These are phyloP conservation scores for Lentinus brumalis DNA, from an alignment of 768 basidiomycete species.

Conservation along the genomic window DNA sequence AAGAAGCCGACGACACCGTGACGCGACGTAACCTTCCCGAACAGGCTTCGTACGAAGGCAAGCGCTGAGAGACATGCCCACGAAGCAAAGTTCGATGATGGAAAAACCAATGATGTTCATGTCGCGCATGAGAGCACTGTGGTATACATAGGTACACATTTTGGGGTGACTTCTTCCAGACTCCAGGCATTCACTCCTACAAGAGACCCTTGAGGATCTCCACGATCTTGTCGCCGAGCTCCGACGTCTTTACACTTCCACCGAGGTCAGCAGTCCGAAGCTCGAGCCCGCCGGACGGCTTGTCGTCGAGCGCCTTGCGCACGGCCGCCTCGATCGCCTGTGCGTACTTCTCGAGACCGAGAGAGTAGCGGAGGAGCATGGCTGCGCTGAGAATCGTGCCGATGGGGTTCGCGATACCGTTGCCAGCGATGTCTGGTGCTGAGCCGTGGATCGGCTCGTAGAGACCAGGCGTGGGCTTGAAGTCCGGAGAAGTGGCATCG, in stretches of 20 bases:
- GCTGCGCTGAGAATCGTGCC: conserved; percentile 97
- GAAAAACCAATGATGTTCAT: background rate
- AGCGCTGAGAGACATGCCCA: background rate
- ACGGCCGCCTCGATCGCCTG: conserved; percentile 89
- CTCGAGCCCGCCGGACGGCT: conserved; percentile 69
- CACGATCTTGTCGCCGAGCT: conserved; percentile 84
- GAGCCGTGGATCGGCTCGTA: conserved; percentile 99
- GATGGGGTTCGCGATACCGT: conserved; percentile 89
- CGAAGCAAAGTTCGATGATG: background rate
- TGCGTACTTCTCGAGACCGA: conserved; percentile 85
- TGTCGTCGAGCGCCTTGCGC: conserved; percentile 78
- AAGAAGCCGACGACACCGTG: no score
- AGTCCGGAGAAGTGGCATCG: conserved; percentile 49
- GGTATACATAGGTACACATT: conserved; percentile 12
- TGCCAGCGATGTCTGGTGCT: conserved; percentile 93
- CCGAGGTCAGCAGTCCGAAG: conserved; percentile 87
- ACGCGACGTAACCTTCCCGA: background rate
- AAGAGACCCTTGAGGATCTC: conserved; percentile 66
- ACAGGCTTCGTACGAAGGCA: background rate
- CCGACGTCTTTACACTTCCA: conserved; percentile 70
- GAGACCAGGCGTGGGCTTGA: conserved; percentile 81
- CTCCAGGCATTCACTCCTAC: conserved; percentile 31
- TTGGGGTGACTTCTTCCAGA: conserved; percentile 6
- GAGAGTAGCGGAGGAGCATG: conserved; percentile 94
- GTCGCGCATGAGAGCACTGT: background rate